These are phyloP conservation scores for Chlamydomonas urium DNA, from an alignment of 139 green algal genomes.

Conservation along the genomic window DNA sequence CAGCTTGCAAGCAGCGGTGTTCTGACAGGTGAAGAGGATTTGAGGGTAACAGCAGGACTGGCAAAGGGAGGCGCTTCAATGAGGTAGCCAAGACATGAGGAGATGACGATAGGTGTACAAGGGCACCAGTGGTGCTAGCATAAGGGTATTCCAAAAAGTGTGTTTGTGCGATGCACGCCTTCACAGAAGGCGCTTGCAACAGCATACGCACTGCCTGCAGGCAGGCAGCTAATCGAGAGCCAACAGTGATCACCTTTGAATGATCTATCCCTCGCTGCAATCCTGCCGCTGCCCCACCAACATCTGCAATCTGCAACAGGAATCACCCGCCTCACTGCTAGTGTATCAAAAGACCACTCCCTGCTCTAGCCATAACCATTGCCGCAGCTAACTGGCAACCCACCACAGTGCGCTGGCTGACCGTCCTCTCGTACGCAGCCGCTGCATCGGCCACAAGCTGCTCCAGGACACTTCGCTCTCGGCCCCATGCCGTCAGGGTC, in stretches of 20 bases:
- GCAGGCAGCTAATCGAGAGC: no score
- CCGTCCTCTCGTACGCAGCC: constrained; percentile 43
- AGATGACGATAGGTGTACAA: no score
- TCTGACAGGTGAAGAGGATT: background rate
- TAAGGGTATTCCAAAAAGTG: no score
- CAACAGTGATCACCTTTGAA: background rate
- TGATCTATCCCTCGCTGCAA: background rate
- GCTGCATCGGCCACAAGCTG: constrained; percentile 34
- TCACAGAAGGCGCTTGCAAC: no score
- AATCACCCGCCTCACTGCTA: background rate
- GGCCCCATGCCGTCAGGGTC: constrained; percentile 18
- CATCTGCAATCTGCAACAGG: background rate
- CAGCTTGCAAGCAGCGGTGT: background rate
- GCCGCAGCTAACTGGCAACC: constrained; percentile 16
- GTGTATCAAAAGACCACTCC: no score
- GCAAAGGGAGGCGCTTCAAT: background rate
- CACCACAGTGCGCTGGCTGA: constrained; percentile 28
- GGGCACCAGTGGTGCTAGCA: no score
- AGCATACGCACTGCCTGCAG: no score
- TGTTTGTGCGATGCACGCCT: no score
- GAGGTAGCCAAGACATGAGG: no score
- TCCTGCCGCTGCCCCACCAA: background rate
- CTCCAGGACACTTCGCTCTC: constrained; percentile 13
- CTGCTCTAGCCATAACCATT: background rate
- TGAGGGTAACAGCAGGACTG: background rate